Conservation (phyloP, 1,284 basidiomycete genomes). For the Microbotryomycetes sp. region DNA sequence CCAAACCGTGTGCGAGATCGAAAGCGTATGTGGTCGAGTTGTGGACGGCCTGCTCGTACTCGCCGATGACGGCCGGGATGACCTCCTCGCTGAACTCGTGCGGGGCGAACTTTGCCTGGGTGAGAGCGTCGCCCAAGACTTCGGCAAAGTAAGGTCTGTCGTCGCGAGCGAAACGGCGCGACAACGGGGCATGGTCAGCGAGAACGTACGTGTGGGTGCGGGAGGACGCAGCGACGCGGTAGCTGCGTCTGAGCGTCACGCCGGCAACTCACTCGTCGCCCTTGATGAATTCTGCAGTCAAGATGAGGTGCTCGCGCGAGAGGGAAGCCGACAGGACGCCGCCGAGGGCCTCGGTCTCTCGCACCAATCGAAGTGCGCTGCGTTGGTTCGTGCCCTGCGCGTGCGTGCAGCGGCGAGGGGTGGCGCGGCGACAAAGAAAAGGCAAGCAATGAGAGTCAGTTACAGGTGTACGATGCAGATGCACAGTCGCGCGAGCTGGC, state of each 20-base stretch:
- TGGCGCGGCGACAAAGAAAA: background rate
- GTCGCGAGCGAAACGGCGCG: background rate
- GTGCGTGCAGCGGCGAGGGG: background rate
- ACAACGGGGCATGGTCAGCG: background rate
- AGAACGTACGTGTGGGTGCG: background rate
- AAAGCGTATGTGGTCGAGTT: slow-evolving; percentile 61
- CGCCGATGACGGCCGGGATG: slow-evolving; percentile 62
- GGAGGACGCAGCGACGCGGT: background rate
- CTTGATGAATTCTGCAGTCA: slow-evolving; percentile 89
- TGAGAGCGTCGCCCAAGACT: slow-evolving; percentile 72
- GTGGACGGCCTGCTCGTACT: slow-evolving; percentile 56
- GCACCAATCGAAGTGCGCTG: slow-evolving; percentile 81
- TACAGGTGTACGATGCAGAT: background rate
- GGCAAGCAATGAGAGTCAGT: background rate
- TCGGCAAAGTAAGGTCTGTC: slow-evolving; percentile 75
- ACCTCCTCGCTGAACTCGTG: slow-evolving; percentile 85
- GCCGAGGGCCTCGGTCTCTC: slow-evolving; percentile 90
- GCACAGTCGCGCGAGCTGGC: background rate
- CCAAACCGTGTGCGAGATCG: slow-evolving; percentile 76
- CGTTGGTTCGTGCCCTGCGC: slow-evolving; percentile 68
- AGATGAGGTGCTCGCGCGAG: slow-evolving; percentile 79
- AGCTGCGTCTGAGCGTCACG: background rate
- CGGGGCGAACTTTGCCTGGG: slow-evolving; percentile 70
- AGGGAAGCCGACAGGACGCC: slow-evolving; percentile 82
- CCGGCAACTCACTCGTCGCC: slow-evolving; percentile 80